A percentile compares a stretch with the other conserved stretches of the same genome.
These are phyloP conservation scores for Exophiala alcalophila DNA, from an alignment of 2,329 filamentous ascomycete genomes.

Conservation along the genomic window DNA sequence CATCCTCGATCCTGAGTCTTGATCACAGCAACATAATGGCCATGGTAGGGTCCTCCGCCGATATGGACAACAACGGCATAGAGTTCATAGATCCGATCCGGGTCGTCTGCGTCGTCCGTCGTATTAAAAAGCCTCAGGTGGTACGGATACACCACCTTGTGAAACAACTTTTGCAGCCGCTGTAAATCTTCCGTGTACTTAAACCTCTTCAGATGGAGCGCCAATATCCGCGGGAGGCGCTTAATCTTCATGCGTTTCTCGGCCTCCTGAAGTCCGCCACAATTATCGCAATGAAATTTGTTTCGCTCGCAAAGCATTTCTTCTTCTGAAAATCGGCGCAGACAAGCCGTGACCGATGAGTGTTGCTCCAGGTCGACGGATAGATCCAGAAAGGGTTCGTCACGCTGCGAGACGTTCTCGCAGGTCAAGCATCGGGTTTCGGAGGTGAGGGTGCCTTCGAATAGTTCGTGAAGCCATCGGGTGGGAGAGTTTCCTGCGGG, in stretches of 20 bases:
- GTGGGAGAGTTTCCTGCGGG: conserved; percentile 63
- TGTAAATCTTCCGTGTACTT: conserved; percentile 97
- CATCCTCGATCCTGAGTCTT: conserved; percentile 95
- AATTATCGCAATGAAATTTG: conserved; percentile 98
- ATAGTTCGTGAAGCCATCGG: conserved; percentile 95
- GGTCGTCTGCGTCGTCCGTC: conserved; percentile 89
- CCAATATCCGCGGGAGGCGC: conserved; percentile 82
- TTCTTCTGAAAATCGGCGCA: conserved; percentile 94
- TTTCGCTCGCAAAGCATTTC: conserved; percentile 98
- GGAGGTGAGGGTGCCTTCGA: conserved; percentile 89
- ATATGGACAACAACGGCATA: conserved; percentile 98
- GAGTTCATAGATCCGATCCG: conserved; percentile 89
- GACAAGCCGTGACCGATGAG: conserved; percentile 90
- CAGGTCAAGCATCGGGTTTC: conserved; percentile 96
- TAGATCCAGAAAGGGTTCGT: conserved; percentile 92
- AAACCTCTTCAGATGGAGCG: conserved; percentile 92
- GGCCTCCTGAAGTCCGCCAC: conserved; percentile 91
- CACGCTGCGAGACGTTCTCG: conserved; percentile 89
- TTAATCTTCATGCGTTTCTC: conserved; percentile 99
- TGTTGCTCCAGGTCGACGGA: conserved; percentile 95
- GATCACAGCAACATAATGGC: conserved; percentile 96
- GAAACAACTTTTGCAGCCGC: conserved; percentile 90
- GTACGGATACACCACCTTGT: conserved; percentile 94
- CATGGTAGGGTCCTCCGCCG: conserved; percentile 92
- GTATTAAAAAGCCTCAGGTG: conserved; percentile 96